A percentile compares a stretch with the other conserved stretches of the same genome.
phyloP scores from a whole-genome alignment of 164 flowering plant species.

The Paratinospora sagittata region DNA sequence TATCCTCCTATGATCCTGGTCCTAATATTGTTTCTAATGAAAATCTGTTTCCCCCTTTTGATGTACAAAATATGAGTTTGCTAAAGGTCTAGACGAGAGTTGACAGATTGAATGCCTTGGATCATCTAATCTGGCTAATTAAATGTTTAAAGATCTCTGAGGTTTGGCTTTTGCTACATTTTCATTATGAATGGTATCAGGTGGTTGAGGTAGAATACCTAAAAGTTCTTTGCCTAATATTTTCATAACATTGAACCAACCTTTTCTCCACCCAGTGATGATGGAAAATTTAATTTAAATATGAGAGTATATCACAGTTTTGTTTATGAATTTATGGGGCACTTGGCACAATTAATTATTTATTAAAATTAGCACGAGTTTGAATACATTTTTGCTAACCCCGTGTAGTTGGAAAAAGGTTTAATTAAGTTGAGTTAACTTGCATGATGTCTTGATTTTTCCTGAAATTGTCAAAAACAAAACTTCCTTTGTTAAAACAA shows the following conservation, averaged over 20 bases:
- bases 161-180: background rate
- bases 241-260: background rate
- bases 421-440: no score
- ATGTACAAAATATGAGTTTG: no score
- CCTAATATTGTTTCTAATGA: background rate
- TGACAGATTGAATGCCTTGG: no score
- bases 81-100: no score
- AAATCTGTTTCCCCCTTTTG: background rate
- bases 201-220: no score
- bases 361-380: background rate
- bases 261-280: no score
- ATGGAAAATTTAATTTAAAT: no score
- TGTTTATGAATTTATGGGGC: background rate
- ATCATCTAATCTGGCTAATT: no score
- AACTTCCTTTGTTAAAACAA: background rate
- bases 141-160: no score
- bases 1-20: background rate
- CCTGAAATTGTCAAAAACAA: background rate
- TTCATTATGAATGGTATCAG: background rate
- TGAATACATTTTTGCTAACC: background rate
- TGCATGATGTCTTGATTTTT: no score
- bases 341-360: background rate
- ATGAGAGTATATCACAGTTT: background rate
- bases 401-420: no score
- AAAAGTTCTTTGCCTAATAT: background rate